Evolutionary conservation across 805 yeast genomes (phyloP).

Genomic region (Candida schatavii): DNA sequence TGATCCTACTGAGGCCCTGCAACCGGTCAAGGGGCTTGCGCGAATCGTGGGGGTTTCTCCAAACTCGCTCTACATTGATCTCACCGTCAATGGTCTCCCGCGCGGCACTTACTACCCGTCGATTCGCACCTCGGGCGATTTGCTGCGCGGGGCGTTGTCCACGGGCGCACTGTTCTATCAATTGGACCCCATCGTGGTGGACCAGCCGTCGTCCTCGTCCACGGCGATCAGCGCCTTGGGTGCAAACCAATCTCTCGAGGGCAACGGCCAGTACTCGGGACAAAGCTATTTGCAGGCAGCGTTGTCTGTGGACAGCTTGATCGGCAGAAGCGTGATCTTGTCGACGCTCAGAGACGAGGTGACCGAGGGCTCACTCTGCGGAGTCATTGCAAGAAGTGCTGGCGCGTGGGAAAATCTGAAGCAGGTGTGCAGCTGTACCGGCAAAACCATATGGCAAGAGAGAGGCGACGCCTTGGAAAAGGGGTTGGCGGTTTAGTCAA

Average conservation of each 20-base stretch:
- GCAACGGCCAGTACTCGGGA: conserved; percentile 22
- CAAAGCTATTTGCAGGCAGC: conserved; percentile 41
- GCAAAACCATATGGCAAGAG: conserved; percentile 96
- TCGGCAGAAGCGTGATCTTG: conserved; percentile 66
- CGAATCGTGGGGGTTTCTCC: conserved; percentile 70
- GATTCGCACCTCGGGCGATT: conserved; percentile 69
- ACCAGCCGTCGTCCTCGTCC: conserved; percentile 18
- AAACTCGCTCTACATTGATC: conserved; percentile 61
- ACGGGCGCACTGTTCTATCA: conserved; percentile 54
- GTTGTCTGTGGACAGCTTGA: conserved; percentile 54
- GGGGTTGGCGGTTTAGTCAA: conserved; percentile 32
- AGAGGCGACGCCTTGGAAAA: conserved; percentile 67
- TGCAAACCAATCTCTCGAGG: conserved; percentile 18
- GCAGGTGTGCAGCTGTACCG: conserved; percentile 90
- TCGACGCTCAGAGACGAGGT: conserved; percentile 39
- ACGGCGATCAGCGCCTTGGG: conserved; percentile 36
- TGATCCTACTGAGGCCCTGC: conserved; percentile 39
- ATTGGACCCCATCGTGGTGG: conserved; percentile 41
- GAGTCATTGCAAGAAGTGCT: conserved; percentile 94
- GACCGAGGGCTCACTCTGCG: conserved; percentile 53
- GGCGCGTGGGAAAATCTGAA: conserved; percentile 97
- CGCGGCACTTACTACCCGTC: conserved; percentile 67
- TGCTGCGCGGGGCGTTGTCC: conserved; percentile 66
- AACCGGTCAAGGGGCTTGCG: conserved; percentile 82
- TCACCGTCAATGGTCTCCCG: conserved; percentile 72